Base-by-base conservation (phyloP, 1,284 basidiomycete species). In the Megacollybia platyphylla region DNA sequence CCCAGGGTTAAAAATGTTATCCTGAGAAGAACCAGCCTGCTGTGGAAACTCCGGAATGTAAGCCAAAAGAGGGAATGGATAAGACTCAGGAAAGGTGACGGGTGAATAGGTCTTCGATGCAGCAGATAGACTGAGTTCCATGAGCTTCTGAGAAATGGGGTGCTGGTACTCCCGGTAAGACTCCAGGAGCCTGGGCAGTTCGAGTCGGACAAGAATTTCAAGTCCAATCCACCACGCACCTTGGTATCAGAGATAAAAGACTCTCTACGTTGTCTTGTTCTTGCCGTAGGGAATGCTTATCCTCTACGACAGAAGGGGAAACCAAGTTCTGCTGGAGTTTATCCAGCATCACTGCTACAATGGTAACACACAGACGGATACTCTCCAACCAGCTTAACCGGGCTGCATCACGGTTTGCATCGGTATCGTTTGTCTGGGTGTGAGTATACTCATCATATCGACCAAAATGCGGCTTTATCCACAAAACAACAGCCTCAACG, bases 401-500 rank as follows among this genome's bases (percentile, higher is more conserved):
- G 7, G 85, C 82, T 4, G 73, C 68, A 57, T 94, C 87, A 43
- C 75, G 73, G 15, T 65, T 68, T 17, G 55, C 60, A 40, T 88
- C 83, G 5, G 73, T 63, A 48, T 89, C 87, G 44, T 71, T 76
- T 0, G 71, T 60, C 40, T 67, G 66, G 2, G 71, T 70, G 51
- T 79, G 75, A 35, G 71, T 59, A 55, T 78, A 85, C 56, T 90
- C 87, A 49, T 96, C 90, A 54, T 86, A 96, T 13, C 75, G 70
- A n/a, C 93, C 93, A 49, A 97, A 87, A 57, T 94, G 85, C 0
- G 92, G 91, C 55, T 92, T 94, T 51, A 97, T 83, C 91, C 92
- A 97, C 17, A 84, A 74, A 3, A 92, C 81, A 30, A 97, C 77
- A 24, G 84, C 81, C 44, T 96, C 93, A 5, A 96, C 81, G 15